Evolutionary conservation across 768 basidiomycete species (phyloP), one percentile per base, ranked within the genome.

Genomic region (Candolleomyces eurysporus): DNA sequence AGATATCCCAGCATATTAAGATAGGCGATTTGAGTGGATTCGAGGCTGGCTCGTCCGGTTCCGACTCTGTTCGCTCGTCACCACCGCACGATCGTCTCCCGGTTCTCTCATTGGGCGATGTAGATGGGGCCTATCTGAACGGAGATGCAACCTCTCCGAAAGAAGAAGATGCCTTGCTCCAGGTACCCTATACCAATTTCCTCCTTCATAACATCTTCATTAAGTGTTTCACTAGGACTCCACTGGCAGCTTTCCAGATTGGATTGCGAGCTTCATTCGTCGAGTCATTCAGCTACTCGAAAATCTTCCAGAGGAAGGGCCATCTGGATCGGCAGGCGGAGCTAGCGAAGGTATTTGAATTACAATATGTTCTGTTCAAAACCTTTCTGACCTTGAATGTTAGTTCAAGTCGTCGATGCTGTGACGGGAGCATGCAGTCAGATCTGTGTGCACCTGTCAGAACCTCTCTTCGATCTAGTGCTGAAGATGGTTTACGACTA

Each of bases 401-500:
- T 72, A 89, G 90, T 85, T 16, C 85, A 90, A 69, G 79, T 93
- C 21, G 85, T 92, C 26, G 90, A 92, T 70, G 86, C 88, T 11
- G 89, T 92, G 21, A 84, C 83, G 31, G 82, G 85, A 32, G 88
- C 90, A 3, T 92, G 89, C 77, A 88, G 84, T 68, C 86, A 88
- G 67, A 90, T 92, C 46, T 91, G 88, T 73, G 81, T 84, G 14
- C 90, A 91, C 72, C 75, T 90, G 3, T 90, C 89, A 0, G 87
- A 88, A 46, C 80, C 84, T 2, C 77, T 94, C 21, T 94, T 86
- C 71, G 90, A 93, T 67, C 79, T 91, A 63, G 91, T 90, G 4
- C 76, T 95, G 50, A 89, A 92, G 66, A 87, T 94, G 81, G 84
- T 95, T 59, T 90, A 82, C 70, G 87, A 94, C 68, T 94, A 94